phyloP scores from a whole-genome alignment of 2,329 filamentous ascomycete species.

The Diaporthe sp. region DNA sequence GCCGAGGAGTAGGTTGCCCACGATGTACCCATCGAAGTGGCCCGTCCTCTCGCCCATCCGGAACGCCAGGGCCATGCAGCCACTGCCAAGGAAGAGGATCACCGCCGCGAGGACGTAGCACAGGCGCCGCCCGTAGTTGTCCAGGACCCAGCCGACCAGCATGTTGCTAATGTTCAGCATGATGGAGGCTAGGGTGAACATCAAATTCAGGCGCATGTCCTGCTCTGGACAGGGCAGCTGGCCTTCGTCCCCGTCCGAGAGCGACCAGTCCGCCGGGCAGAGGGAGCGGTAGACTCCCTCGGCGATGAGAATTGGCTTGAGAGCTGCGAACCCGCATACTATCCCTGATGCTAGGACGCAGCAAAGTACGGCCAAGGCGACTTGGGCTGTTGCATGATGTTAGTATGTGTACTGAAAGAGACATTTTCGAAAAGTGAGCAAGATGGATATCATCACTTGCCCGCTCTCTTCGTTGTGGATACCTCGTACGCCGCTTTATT shows the following conservation, averaged over 20 bases:
- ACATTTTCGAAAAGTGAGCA: too few species aligned
- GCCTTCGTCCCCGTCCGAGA: conserved; percentile 18
- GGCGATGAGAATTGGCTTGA: conserved; percentile 73
- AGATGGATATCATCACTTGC: conserved; percentile 44
- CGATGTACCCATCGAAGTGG: conserved; percentile 70
- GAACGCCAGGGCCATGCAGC: conserved; percentile 57
- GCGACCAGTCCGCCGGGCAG: conserved; percentile 55
- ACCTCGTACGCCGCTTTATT: conserved; percentile 51
- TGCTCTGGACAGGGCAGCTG: conserved; percentile 66
- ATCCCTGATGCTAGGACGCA: conserved; percentile 76
- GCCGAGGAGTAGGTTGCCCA: conserved; percentile 72
- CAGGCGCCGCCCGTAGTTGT: conserved; percentile 75
- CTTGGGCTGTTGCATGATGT: conserved; percentile 64
- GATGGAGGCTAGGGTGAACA: conserved; percentile 62
- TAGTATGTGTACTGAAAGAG: not conserved
- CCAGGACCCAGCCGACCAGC: conserved; percentile 76
- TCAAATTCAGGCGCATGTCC: conserved; percentile 70
- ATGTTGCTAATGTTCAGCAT: conserved; percentile 77
- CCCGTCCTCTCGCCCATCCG: conserved; percentile 18
- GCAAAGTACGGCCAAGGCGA: conserved; percentile 73
- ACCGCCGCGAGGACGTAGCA: conserved; percentile 73
- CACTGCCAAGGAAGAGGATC: conserved; percentile 71
- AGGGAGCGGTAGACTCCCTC: conserved; percentile 69
- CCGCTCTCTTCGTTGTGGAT: conserved; percentile 46
- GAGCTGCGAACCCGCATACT: conserved; percentile 75